A percentile compares a stretch with the other conserved stretches of the same genome.
Evolutionary conservation across 495 filamentous ascomycete species (phyloP).

Genomic region (Margaritispora aquatica): DNA sequence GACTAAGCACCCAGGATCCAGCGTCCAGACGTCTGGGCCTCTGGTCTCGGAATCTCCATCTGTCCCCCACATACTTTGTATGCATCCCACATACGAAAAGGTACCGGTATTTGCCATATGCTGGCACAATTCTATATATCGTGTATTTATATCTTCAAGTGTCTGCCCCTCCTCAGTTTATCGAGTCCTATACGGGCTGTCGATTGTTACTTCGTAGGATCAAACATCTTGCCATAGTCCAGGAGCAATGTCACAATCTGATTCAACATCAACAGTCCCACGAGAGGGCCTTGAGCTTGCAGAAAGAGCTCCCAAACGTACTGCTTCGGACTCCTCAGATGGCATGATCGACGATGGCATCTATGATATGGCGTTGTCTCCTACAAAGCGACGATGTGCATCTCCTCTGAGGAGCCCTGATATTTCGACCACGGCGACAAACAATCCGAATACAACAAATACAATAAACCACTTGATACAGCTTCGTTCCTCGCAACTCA

Average conservation of each 20-base stretch:
- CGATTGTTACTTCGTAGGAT: too few relatives aligned
- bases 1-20: neutral
- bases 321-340: neutral
- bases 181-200: too few relatives aligned
- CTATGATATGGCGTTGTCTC: neutral
- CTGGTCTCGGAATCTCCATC: neutral
- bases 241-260: neutral
- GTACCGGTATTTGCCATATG: too few relatives aligned
- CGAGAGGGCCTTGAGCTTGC: too few relatives aligned
- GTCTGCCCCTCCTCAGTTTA: too few relatives aligned
- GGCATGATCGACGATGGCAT: neutral
- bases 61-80: neutral
- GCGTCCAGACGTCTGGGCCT: neutral
- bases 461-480: neutral
- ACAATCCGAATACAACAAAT: neutral
- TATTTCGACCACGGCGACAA: neutral
- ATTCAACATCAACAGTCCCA: neutral
- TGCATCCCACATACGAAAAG: neutral
- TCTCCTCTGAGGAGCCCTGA: neutral
- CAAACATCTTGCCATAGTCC: too few relatives aligned
- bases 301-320: neutral
- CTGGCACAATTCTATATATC: too few relatives aligned
- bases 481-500: neutral
- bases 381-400: neutral
- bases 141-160: too few relatives aligned